phyloP scores from a whole-genome alignment of 768 basidiomycete genomes.

The Tulasnella sp. region DNA sequence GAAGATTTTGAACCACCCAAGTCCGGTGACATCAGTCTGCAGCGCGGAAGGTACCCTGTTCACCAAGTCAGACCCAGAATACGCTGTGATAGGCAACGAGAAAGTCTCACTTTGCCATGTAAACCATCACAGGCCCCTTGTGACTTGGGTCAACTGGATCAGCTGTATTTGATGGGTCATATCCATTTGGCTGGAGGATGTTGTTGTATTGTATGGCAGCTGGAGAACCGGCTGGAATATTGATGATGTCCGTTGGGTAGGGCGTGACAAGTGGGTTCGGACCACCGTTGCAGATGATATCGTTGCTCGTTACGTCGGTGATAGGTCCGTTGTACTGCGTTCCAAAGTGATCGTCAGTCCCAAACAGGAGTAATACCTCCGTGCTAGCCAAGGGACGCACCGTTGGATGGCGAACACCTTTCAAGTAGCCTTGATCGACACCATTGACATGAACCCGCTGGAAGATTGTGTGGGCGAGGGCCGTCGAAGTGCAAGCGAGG shows the following conservation, averaged over 20 bases:
- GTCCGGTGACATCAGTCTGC: conserved; percentile 45
- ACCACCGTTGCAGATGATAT: conserved; percentile 56
- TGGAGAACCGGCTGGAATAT: conserved; percentile 49
- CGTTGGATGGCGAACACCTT: conserved; percentile 32
- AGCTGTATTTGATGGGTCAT: conserved; percentile 41
- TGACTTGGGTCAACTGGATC: conserved; percentile 40
- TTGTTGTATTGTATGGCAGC: conserved; percentile 56
- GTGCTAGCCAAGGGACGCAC: background rate
- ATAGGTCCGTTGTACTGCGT: conserved; percentile 43
- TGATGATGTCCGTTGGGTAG: conserved; percentile 40
- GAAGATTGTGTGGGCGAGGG: conserved; percentile 16
- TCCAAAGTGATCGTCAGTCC: background rate
- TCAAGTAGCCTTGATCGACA: conserved; percentile 26
- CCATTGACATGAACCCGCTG: conserved; percentile 15
- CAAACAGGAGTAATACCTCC: background rate
- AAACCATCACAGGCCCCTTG: conserved; percentile 52
- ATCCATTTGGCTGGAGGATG: conserved; percentile 46
- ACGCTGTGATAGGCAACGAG: background rate
- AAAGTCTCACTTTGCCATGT: conserved; percentile 41
- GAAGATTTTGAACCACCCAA: conserved; percentile 53
- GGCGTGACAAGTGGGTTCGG: conserved; percentile 45
- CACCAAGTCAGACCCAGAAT: background rate
- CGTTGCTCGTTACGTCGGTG: conserved; percentile 53
- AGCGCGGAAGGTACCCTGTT: conserved; percentile 43
- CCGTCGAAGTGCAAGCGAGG: background rate